Evolutionary conservation across 495 filamentous ascomycete genomes (phyloP).

Genomic region (Peziza echinospora): DNA sequence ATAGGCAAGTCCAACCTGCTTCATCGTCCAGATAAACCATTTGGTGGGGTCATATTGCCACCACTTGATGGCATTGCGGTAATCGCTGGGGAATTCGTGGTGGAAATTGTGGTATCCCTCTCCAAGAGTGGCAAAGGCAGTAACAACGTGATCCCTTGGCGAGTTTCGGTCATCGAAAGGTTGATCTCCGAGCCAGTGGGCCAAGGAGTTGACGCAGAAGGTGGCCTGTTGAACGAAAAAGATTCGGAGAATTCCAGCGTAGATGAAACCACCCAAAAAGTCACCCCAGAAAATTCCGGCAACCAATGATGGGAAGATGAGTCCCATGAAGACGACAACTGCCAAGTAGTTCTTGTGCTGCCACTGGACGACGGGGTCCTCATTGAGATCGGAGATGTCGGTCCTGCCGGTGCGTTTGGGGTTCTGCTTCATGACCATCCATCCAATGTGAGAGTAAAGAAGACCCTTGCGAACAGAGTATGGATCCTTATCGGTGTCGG

Average conservation of each 20-base stretch:
- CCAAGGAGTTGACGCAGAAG: constrained; percentile 97
- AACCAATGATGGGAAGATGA: constrained; percentile 63
- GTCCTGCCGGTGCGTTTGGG: constrained; percentile 83
- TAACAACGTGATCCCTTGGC: constrained; percentile 89
- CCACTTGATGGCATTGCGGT: constrained; percentile 96
- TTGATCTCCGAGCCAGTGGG: constrained; percentile 98
- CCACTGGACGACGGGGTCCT: constrained; percentile 81
- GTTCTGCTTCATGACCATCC: constrained; percentile 90
- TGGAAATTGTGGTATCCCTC: constrained; percentile 99
- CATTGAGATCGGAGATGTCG: constrained; percentile 91
- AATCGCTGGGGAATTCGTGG: constrained; percentile 97
- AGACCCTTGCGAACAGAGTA: constrained; percentile 98
- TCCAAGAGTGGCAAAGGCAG: constrained; percentile 82
- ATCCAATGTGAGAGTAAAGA: constrained; percentile 85
- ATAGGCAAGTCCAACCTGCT: constrained; percentile 82
- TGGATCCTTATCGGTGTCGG: constrained; percentile 96
- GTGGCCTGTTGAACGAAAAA: constrained; percentile 99
- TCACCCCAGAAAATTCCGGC: constrained; percentile 80
- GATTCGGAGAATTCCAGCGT: constrained; percentile 84
- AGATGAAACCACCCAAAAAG: constrained; percentile 78
- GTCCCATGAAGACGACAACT: constrained; percentile 67
- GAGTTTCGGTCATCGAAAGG: constrained; percentile 98
- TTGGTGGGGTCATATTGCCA: constrained; percentile 98
- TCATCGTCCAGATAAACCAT: constrained; percentile 87
- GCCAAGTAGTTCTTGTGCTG: constrained; percentile 89